These are phyloP conservation scores for Stephanodiscus minutulus DNA, from an alignment of 108 stramenopile genomes.

Conservation along the genomic window DNA sequence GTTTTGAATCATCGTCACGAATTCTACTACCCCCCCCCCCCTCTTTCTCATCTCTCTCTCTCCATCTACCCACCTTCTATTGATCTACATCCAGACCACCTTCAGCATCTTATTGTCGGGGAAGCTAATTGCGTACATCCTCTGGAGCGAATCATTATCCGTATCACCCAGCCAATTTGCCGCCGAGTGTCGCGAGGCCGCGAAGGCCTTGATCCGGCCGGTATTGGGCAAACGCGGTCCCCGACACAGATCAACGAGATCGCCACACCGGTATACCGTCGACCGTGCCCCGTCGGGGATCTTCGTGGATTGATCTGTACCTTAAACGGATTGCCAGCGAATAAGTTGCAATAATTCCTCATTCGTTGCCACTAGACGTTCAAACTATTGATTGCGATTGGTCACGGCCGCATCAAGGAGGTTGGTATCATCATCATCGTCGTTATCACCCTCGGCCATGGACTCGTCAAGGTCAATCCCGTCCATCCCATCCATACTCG, in stretches of 20 bases:
- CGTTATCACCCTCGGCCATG: constrained; percentile 77
- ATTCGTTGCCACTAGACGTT: constrained; percentile 97
- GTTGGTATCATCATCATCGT: constrained; percentile 2
- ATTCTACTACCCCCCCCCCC: background rate
- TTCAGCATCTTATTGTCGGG: constrained; percentile 98
- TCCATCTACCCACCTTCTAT: constrained; percentile 70
- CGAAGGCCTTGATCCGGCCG: constrained; percentile 95
- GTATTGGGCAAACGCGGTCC: constrained; percentile 97
- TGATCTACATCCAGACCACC: constrained; percentile 92
- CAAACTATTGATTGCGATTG: constrained; percentile 97
- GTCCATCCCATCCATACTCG: constrained; percentile 84
- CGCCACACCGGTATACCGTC: constrained; percentile 97
- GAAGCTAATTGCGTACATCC: constrained; percentile 98
- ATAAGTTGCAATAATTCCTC: constrained; percentile 96
- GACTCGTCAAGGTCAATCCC: constrained; percentile 70
- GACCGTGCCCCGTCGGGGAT: constrained; percentile 95
- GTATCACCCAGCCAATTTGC: constrained; percentile 99
- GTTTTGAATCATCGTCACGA: constrained; percentile 56
- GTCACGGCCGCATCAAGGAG: constrained; percentile 57
- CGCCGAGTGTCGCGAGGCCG: constrained; percentile 85
- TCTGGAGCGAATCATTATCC: constrained; percentile 96
- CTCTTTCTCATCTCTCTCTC: background rate
- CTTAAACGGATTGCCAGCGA: constrained; percentile 98
- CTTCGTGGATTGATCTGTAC: constrained; percentile 88
- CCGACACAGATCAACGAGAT: constrained; percentile 97